Evolutionary conservation across 768 basidiomycete species (phyloP), one percentile per base, ranked within the genome.

Genomic region (Coprinellus micaceus): DNA sequence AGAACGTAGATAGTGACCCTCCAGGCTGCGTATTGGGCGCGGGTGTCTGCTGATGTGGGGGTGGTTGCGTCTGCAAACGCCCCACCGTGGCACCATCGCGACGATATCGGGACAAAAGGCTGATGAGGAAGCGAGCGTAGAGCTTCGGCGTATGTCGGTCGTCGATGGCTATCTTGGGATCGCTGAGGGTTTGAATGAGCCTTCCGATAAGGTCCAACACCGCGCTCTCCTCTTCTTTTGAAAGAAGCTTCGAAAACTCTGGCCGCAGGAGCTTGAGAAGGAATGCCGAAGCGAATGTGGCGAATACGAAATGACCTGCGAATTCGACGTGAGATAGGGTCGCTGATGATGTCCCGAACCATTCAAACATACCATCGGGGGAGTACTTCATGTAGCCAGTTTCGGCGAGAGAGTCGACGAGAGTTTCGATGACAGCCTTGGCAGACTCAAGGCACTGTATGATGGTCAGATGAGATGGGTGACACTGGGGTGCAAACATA

Each of bases 261-360:
- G 88, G 88, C 45, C 85, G 82, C 28, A 92, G 10, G 49, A 88
- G 88, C 79, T 91, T 91, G 60, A 91, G 80, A 52, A 92, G 72
- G 73, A 91, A 92, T 0, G 89, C 90, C 24, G 87, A 89, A 0
- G 90, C 89, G 64, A 92, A 92, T 1, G 88, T 82, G 2, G 85
- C 81, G 63, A 91, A 91, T 29, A 91, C 78, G 59, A 91, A 91
- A 64, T 89, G 84, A 2, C 86, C 86, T 85, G 53, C 4, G 57
- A 22, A n/a, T n/a, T n/a, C n/a, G n/a, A n/a, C n/a, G n/a, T n/a
- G 41, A 33, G 41, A 39, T 3, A 52, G 22, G 40, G 37, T 7
- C n/a, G 10, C 28, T 54, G 13, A 28, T 48, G n/a, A 21, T 10
- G 3, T 3, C 26, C 9, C 2, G 15, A 29, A 19, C 5, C 26